Percentiles rank a stretch among this genome's conserved stretches.
Conservation (phyloP, 768 basidiomycete species). For the Lentinus brumalis region DNA sequence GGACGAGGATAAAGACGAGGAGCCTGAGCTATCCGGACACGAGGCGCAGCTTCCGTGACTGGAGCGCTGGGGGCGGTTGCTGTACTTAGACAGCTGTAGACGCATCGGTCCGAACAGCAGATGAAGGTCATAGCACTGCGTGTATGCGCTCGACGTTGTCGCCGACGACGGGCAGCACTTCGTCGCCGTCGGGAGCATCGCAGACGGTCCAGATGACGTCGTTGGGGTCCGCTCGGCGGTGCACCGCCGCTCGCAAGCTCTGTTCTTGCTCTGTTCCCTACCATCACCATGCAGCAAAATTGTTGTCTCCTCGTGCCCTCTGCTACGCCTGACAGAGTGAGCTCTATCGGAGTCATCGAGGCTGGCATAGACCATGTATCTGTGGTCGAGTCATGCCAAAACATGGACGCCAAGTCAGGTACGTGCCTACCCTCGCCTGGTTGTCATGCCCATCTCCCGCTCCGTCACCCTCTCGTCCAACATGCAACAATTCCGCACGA, state of each 20-base stretch:
- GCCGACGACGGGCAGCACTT: not conserved
- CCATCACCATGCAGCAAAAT: not conserved
- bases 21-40: constrained; percentile 3
- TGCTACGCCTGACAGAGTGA: no score
- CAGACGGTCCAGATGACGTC: not conserved
- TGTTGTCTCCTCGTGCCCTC: not conserved
- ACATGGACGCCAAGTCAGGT: no score
- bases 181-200: constrained; percentile 2
- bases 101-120: not conserved
- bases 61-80: not conserved
- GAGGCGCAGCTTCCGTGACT: constrained; percentile 9
- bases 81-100: not conserved
- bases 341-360: not conserved
- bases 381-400: not conserved
- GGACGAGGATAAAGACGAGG: constrained; percentile 12
- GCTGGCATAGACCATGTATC: no score
- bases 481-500: constrained; percentile 33
- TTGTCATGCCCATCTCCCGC: not conserved
- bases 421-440: not conserved
- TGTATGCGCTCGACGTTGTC: no score
- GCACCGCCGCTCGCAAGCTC: no score
- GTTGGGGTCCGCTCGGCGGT: not conserved
- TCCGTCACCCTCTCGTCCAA: not conserved
- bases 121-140: not conserved
- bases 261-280: constrained; percentile 5